A percentile compares a stretch with the other conserved stretches of the same genome.
phyloP scores from a whole-genome alignment of 768 basidiomycete species.

The Plicaturopsis crispa region DNA sequence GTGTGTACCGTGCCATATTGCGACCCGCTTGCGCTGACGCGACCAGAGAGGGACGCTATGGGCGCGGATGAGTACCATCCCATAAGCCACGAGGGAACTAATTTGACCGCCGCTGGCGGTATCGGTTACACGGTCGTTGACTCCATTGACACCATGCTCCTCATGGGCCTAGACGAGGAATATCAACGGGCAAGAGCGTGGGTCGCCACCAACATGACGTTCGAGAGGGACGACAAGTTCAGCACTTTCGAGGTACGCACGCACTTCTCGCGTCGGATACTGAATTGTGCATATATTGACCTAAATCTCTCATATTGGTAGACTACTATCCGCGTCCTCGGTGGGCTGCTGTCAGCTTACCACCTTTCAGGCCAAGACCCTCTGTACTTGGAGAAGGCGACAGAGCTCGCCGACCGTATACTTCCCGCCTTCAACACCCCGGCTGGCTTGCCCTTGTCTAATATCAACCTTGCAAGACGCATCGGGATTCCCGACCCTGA shows the following conservation, averaged over 20 bases:
- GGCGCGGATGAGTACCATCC: slow-evolving; percentile 93
- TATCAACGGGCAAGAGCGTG: slow-evolving; percentile 72
- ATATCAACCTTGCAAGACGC: slow-evolving; percentile 61
- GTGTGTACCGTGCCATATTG: slow-evolving; percentile 28
- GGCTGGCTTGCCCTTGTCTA: slow-evolving; percentile 74
- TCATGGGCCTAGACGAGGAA: slow-evolving; percentile 80
- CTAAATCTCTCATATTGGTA: slow-evolving; percentile 18
- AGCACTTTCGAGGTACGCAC: slow-evolving; percentile 92
- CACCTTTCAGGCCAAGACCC: slow-evolving; percentile 64
- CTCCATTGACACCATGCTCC: slow-evolving; percentile 77
- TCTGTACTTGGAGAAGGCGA: slow-evolving; percentile 68
- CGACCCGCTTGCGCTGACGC: slow-evolving; percentile 9
- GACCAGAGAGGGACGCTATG: slow-evolving; percentile 79
- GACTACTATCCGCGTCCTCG: slow-evolving; percentile 90
- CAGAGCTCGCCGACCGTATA: slow-evolving; percentile 82
- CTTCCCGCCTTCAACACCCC: slow-evolving; percentile 77
- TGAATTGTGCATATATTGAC: not conserved
- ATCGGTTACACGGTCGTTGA: slow-evolving; percentile 90
- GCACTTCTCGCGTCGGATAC: slow-evolving; percentile 1
- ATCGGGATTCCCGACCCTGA: slow-evolving; percentile 54
- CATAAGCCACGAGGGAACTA: slow-evolving; percentile 62
- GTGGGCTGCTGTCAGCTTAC: slow-evolving; percentile 83
- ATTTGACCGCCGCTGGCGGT: slow-evolving; percentile 71
- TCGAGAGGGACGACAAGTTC: slow-evolving; percentile 71
- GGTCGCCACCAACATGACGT: slow-evolving; percentile 61